Base-by-base conservation (phyloP, 371 early-diverging fungal species). In the Rhizopus stolonifer region DNA sequence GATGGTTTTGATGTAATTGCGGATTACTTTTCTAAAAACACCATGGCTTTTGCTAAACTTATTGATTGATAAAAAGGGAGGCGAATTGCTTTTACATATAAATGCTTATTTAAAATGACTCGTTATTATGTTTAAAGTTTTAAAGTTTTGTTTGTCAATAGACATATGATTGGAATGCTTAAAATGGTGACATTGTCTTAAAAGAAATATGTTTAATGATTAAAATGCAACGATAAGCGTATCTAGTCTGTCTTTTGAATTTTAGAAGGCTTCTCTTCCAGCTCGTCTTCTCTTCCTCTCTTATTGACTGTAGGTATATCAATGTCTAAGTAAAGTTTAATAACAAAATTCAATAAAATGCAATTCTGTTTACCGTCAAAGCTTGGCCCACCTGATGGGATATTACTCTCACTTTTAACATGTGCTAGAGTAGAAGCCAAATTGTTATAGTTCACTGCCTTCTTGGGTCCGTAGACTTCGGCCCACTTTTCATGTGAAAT, bases 1-100 rank as follows among this genome's bases (percentile, higher is more conserved):
- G 90, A 93, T 64, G 89, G 92, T 4, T 93, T 93, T 70, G 83
- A 81, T 13, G 83, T 91, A 3, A 81, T 93, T 72, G 93, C 94
- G 9, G 88, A 90, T 52, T 95, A 91, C 71, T 92, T 92, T 69
- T 84, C 88, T 11, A 91, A 90, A 66, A 89, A 86, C 62, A 86
- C 91, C 18, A 91, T 92, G 83, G 79, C 87, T 1, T 86, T 87
- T 79, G 80, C 86, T 22, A 83, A 82, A 53, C 72, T 88, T 34
- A 81, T 88, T 39, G 90, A 88, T 61, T 82, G 64, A 53, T 5
- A 43, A 31, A 6, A 45, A 45, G 9, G 9, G n/a, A 29, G n/a
- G n/a, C n/a, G n/a, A n/a, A n/a, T n/a, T n/a, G n/a, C n/a, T n/a
- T n/a, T n/a, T n/a, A n/a, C 31, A 29, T 29, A 29, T 29, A 7